Evolutionary conservation across 495 filamentous ascomycete species (phyloP).

Genomic region (Rusavskia elegans): DNA sequence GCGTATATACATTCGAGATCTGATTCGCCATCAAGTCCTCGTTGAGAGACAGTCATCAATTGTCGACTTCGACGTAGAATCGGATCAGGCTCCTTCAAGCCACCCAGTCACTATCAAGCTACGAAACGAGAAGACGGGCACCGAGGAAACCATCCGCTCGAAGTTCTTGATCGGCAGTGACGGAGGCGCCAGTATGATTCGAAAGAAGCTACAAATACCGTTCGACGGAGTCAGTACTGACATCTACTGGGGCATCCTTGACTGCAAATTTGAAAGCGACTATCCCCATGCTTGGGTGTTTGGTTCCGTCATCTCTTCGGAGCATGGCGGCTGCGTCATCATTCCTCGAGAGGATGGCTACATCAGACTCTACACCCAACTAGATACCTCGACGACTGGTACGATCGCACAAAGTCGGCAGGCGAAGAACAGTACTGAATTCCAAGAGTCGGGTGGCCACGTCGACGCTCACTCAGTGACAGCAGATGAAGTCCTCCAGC

Average conservation of each 20-base stretch:
- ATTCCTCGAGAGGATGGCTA: constrained; percentile 23
- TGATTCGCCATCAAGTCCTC: constrained; percentile 17
- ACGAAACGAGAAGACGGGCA: constrained; percentile 12
- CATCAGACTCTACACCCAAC: constrained; percentile 11
- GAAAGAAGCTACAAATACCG: constrained; percentile 17
- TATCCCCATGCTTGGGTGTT: constrained; percentile 23
- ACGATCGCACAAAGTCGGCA: too few relatives aligned
- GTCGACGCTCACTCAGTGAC: constrained; percentile 18
- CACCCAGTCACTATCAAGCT: constrained; percentile 11
- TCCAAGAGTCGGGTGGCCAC: too few relatives aligned
- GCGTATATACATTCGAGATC: constrained; percentile 21
- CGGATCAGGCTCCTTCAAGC: background rate
- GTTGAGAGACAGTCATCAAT: constrained; percentile 17
- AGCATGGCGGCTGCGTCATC: constrained; percentile 23
- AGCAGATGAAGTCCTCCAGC: constrained; percentile 18
- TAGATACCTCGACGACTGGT: background rate
- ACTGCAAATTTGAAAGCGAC: constrained; percentile 21
- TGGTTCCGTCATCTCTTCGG: constrained; percentile 13
- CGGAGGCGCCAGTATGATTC: constrained; percentile 18
- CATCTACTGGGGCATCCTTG: constrained; percentile 27
- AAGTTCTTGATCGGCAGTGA: constrained; percentile 22
- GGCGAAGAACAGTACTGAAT: too few relatives aligned
- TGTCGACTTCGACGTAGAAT: constrained; percentile 9
- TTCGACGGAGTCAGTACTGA: constrained; percentile 25
- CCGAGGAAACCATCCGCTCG: constrained; percentile 12